Conservation (phyloP, 1,139 yeast species). For the Saccharomyces pastorianus region DNA sequence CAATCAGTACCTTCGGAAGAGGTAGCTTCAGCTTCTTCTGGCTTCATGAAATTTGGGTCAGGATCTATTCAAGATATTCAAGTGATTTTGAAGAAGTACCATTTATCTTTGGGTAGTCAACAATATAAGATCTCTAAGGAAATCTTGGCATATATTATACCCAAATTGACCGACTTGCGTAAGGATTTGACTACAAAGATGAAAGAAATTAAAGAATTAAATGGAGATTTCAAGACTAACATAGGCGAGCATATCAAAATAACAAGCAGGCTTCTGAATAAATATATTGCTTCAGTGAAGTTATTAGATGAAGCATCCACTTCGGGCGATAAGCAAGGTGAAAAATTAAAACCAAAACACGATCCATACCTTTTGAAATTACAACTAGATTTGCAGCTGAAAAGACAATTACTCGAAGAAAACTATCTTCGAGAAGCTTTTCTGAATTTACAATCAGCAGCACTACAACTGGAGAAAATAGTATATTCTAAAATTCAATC, state of each 20-base stretch:
- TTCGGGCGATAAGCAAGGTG: slow-evolving; percentile 12
- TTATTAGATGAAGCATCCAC: slow-evolving; percentile 16
- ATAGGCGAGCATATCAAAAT: slow-evolving; percentile 24
- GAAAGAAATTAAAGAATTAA: slow-evolving; percentile 40
- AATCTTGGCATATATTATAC: slow-evolving; percentile 46
- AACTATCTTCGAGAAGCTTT: slow-evolving; percentile 62
- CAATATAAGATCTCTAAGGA: slow-evolving; percentile 47
- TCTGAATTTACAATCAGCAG: slow-evolving; percentile 57
- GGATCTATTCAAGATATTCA: slow-evolving; percentile 43
- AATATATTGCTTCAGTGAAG: slow-evolving; percentile 35
- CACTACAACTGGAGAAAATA: slow-evolving; percentile 61
- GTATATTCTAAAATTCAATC: slow-evolving; percentile 57
- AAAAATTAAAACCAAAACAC: slow-evolving; percentile 27
- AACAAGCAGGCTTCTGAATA: slow-evolving; percentile 39
- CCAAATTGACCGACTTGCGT: slow-evolving; percentile 50
- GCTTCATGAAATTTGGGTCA: slow-evolving; percentile 43
- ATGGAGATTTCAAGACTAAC: slow-evolving; percentile 29
- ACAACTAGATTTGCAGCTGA: slow-evolving; percentile 57
- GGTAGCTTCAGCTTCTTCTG: slow-evolving; percentile 32
- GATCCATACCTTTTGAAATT: slow-evolving; percentile 63
- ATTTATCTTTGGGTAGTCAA: slow-evolving; percentile 36
- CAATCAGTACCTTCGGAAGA: slow-evolving; percentile 10
- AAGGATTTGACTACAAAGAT: slow-evolving; percentile 46
- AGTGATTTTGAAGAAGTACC: slow-evolving; percentile 39
- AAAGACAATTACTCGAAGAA: slow-evolving; percentile 58